phyloP scores from a whole-genome alignment of 768 basidiomycete genomes.

The Leucosporidium creatinivorum region DNA sequence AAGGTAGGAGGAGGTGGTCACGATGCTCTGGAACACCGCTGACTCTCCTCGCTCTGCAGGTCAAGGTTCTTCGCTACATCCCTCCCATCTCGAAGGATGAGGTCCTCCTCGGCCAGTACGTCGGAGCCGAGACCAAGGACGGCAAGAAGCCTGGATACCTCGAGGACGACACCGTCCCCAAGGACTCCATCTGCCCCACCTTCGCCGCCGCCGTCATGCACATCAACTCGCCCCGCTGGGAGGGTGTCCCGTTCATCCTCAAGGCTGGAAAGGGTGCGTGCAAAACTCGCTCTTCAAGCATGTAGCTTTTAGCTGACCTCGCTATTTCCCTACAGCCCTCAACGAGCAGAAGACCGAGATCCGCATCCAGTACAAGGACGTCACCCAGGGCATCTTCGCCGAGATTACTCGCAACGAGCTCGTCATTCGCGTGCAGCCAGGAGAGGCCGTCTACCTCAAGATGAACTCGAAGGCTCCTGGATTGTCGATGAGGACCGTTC shows the following conservation, averaged over 20 bases:
- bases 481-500: slow-evolving; percentile 77
- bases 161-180: slow-evolving; percentile 92
- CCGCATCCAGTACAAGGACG: slow-evolving; percentile 96
- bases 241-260: slow-evolving; percentile 96
- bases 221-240: slow-evolving; percentile 96
- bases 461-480: slow-evolving; percentile 93
- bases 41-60: slow-evolving; percentile 48
- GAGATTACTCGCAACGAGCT: slow-evolving; percentile 94
- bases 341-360: slow-evolving; percentile 99
- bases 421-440: slow-evolving; percentile 88
- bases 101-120: slow-evolving; percentile 90
- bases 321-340: slow-evolving; percentile 53
- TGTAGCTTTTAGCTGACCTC: neutral
- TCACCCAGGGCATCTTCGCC: slow-evolving; percentile 92
- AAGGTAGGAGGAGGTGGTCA: slow-evolving; percentile 56
- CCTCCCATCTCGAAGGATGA: slow-evolving; percentile 69
- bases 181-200: slow-evolving; percentile 83
- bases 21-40: neutral
- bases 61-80: slow-evolving; percentile 90
- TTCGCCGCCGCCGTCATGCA: slow-evolving; percentile 82
- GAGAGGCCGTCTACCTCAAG: slow-evolving; percentile 94
- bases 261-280: slow-evolving; percentile 90
- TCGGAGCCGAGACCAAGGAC: slow-evolving; percentile 57
- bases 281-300: slow-evolving; percentile 1
- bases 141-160: slow-evolving; percentile 95